Conservation (phyloP, 139 green algal genomes). For the Nannochloris sp. region DNA sequence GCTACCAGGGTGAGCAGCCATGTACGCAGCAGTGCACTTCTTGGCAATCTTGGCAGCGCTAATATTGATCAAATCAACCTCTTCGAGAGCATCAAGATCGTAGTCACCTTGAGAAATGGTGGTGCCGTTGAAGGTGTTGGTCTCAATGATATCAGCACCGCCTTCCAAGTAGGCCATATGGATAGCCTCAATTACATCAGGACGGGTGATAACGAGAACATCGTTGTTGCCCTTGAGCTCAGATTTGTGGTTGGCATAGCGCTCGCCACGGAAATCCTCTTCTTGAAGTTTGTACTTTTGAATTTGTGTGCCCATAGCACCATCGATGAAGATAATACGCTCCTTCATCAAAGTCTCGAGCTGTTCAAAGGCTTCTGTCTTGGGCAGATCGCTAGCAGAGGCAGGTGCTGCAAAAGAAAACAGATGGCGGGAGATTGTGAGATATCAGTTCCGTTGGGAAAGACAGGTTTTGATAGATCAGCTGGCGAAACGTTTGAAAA, state of each 20-base stretch:
- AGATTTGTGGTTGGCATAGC: conserved; percentile 63
- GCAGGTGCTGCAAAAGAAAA: no score
- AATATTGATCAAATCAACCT: conserved; percentile 90
- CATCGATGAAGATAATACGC: conserved; percentile 93
- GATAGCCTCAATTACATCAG: conserved; percentile 90
- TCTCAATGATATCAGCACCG: conserved; percentile 97
- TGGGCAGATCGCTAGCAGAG: conserved; percentile 20
- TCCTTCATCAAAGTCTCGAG: conserved; percentile 76
- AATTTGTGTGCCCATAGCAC: conserved; percentile 92
- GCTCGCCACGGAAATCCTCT: conserved; percentile 80
- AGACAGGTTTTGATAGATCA: no score
- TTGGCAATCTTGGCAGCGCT: conserved; percentile 81
- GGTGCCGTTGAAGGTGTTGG: conserved; percentile 98
- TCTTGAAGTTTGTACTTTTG: conserved; percentile 78
- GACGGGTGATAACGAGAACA: conserved; percentile 88
- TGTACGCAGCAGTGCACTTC: conserved; percentile 56
- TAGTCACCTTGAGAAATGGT: conserved; percentile 89
- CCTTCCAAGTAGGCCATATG: conserved; percentile 84
- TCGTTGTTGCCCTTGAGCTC: conserved; percentile 99
- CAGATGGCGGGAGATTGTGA: no score
- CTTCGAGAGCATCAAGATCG: conserved; percentile 71
- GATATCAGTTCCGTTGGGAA: no score
- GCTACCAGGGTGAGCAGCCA: conserved; percentile 64
- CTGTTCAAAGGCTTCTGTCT: conserved; percentile 50
- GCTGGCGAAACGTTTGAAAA: no score